phyloP scores from a whole-genome alignment of 768 basidiomycete genomes.

The Termitomyces sp. region DNA sequence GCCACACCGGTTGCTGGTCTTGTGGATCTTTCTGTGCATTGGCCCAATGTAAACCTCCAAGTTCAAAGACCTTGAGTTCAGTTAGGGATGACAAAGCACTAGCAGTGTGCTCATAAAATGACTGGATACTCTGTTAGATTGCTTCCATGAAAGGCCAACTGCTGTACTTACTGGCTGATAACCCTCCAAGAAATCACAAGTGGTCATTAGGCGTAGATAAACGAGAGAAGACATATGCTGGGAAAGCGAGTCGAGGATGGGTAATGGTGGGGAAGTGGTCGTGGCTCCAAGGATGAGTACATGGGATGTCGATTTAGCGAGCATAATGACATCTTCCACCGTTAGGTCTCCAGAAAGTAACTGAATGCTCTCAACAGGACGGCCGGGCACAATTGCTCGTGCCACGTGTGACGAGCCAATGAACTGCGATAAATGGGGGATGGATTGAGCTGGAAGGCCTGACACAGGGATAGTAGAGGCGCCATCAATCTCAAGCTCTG shows the following conservation, averaged over 20 bases:
- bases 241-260: constrained; percentile 53
- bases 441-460: constrained; percentile 29
- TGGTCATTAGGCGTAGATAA: constrained; percentile 64
- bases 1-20: constrained; percentile 45
- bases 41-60: constrained; percentile 73
- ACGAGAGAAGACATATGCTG: constrained; percentile 53
- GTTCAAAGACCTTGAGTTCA: constrained; percentile 62
- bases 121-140: constrained; percentile 29
- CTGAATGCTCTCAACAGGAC: constrained; percentile 60
- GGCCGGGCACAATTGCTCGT: constrained; percentile 51
- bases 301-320: constrained; percentile 44
- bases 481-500: constrained; percentile 53
- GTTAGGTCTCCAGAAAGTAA: constrained; percentile 56
- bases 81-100: constrained; percentile 51
- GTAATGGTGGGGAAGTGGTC: constrained; percentile 50
- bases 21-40: constrained; percentile 41
- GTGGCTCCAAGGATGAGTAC: constrained; percentile 55
- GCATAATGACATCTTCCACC: constrained; percentile 46
- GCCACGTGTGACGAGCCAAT: constrained; percentile 57
- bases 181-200: constrained; percentile 41
- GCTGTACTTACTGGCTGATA: constrained; percentile 44
- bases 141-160: constrained; percentile 7
- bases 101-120: constrained; percentile 60
- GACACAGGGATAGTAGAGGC: constrained; percentile 25
- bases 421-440: constrained; percentile 50